phyloP scores from a whole-genome alignment of 2,329 filamentous ascomycete genomes.

The Juglanconis oblonga region DNA sequence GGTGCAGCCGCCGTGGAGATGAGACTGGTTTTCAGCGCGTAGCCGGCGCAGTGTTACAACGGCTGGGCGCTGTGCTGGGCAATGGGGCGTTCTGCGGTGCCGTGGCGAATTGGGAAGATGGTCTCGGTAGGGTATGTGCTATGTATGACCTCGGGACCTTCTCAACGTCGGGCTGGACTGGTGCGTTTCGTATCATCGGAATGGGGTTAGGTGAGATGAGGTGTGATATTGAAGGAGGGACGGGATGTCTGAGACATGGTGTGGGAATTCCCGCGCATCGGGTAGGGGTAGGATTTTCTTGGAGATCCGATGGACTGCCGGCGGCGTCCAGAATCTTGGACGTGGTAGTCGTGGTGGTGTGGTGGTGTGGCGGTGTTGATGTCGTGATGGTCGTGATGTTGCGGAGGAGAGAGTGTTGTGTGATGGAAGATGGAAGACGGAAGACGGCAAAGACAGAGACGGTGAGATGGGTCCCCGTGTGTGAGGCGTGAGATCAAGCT shows the following conservation, averaged over 20 bases:
- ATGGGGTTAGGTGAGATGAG: neutral
- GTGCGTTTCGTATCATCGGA: neutral
- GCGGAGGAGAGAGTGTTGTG: neutral
- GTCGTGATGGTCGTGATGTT: neutral
- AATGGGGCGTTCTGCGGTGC: neutral
- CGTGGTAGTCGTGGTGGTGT: neutral
- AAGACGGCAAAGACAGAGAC: neutral
- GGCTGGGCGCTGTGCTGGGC: neutral
- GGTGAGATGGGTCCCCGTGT: neutral
- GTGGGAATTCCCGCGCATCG: neutral
- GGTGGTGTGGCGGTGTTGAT: neutral
- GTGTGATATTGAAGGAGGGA: neutral
- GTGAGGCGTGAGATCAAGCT: neutral
- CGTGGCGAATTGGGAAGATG: no score
- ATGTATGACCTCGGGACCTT: neutral
- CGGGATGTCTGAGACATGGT: conserved; percentile 6
- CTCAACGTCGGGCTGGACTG: neutral
- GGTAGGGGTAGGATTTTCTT: neutral
- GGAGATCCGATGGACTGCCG: neutral
- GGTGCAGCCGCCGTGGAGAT: neutral
- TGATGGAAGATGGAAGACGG: neutral
- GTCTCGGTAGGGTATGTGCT: neutral
- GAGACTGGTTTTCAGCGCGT: neutral
- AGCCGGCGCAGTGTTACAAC: neutral
- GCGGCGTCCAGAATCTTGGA: no score